Percentiles rank a stretch among this genome's conserved stretches.
These are phyloP conservation scores for Penicillium pancosmium DNA, from an alignment of 495 filamentous ascomycete genomes.

Conservation along the genomic window DNA sequence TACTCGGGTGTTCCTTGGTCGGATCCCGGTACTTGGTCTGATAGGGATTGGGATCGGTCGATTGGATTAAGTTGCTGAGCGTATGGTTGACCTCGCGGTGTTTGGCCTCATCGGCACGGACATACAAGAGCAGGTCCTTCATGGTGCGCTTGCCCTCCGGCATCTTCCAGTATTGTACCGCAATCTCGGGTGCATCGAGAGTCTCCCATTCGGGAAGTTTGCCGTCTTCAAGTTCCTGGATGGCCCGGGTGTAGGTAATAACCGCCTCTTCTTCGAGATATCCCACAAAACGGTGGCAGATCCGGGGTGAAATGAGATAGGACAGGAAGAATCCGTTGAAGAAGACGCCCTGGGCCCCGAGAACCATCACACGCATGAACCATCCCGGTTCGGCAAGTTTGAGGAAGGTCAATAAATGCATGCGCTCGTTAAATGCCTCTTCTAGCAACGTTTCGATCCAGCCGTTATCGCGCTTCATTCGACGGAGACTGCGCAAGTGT, in stretches of 20 bases:
- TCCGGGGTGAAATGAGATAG: slow-evolving; percentile 86
- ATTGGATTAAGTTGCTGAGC: slow-evolving; percentile 79
- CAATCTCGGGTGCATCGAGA: slow-evolving; percentile 83
- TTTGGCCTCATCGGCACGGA: slow-evolving; percentile 94
- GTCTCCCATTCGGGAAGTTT: slow-evolving; percentile 80
- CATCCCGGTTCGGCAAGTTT: slow-evolving; percentile 85
- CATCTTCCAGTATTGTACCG: slow-evolving; percentile 90
- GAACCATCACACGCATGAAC: slow-evolving; percentile 87
- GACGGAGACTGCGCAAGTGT: slow-evolving; percentile 79
- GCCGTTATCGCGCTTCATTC: slow-evolving; percentile 90
- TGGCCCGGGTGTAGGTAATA: slow-evolving; percentile 87
- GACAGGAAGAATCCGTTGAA: slow-evolving; percentile 92
- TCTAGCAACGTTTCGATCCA: slow-evolving; percentile 97
- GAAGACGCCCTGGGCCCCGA: slow-evolving; percentile 85
- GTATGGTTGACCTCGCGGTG: slow-evolving; percentile 98
- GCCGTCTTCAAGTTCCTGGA: slow-evolving; percentile 82
- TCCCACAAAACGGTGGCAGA: slow-evolving; percentile 93
- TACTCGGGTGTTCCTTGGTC: slow-evolving; percentile 64
- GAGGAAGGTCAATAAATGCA: slow-evolving; percentile 94
- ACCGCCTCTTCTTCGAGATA: slow-evolving; percentile 98
- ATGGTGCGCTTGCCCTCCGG: slow-evolving; percentile 81
- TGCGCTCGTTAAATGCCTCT: slow-evolving; percentile 93
- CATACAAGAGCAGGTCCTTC: slow-evolving; percentile 82
- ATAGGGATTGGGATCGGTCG: slow-evolving; percentile 88
- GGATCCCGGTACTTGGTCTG: slow-evolving; percentile 71